phyloP scores from a whole-genome alignment of 257 asterid species.

The Plantago ovata region DNA sequence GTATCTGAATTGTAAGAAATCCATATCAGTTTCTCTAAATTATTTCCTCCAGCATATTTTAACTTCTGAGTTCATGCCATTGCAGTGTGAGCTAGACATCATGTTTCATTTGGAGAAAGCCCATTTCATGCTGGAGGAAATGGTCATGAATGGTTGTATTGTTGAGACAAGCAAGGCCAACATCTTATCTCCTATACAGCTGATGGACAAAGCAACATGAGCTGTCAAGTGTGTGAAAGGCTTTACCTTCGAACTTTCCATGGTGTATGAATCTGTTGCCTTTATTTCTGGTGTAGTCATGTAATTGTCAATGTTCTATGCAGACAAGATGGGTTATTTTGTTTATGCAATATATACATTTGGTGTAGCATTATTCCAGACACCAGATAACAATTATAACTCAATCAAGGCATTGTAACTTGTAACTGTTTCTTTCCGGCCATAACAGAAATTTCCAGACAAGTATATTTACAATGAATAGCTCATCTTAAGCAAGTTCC shows the following conservation, averaged over 20 bases:
- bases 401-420: background rate
- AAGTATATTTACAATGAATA: background rate
- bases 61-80: background rate
- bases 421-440: background rate
- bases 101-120: constrained; percentile 98
- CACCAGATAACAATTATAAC: background rate
- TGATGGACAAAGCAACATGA: constrained; percentile 76
- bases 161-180: constrained; percentile 92
- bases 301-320: constrained; percentile 2
- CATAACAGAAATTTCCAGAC: background rate
- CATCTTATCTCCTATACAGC: constrained; percentile 73
- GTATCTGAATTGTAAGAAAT: constrained; percentile 17
- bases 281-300: background rate
- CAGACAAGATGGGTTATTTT: background rate
- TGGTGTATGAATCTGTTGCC: background rate
- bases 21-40: background rate
- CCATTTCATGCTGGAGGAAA: constrained; percentile 97
- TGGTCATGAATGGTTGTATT: constrained; percentile 95
- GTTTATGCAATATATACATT: background rate
- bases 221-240: background rate
- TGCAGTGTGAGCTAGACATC: constrained; percentile 90
- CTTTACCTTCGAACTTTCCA: background rate
- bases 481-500: background rate
- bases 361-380: background rate
- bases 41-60: background rate